A percentile compares a stretch with the other conserved stretches of the same genome.
phyloP scores from a whole-genome alignment of 306 rosid genomes.

The Hippophae tibetana region DNA sequence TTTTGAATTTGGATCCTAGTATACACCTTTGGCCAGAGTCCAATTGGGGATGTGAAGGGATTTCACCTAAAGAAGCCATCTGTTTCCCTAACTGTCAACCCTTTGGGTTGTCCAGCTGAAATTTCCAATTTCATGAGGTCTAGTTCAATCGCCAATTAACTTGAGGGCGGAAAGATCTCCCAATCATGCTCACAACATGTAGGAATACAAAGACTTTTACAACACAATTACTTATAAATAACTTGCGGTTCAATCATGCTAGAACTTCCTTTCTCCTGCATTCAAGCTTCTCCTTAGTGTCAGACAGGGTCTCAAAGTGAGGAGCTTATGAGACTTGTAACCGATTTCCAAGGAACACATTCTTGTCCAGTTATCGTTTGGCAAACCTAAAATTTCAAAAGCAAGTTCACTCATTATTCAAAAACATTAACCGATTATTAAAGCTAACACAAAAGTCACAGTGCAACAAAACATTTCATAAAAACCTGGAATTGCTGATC shows the following conservation, averaged over 20 bases:
- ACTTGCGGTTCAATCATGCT: too few species aligned
- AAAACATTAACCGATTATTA: background rate
- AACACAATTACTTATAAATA: too few species aligned
- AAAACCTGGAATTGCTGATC: conserved; percentile 73
- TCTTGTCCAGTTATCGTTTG: conserved; percentile 67
- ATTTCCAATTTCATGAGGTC: too few species aligned
- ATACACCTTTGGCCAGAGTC: conserved; percentile 20
- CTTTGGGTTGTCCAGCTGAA: too few species aligned
- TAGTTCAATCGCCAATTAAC: too few species aligned
- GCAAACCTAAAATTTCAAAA: conserved; percentile 58
- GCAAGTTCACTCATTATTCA: background rate
- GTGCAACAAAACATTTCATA: background rate
- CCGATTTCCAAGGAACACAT: conserved; percentile 71
- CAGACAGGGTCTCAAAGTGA: conserved; percentile 54
- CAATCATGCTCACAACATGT: background rate
- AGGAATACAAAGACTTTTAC: too few species aligned
- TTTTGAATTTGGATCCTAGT: conserved; percentile 16
- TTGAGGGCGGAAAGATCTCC: too few species aligned
- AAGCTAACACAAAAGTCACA: background rate
- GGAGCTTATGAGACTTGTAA: conserved; percentile 75
- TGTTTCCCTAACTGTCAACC: too few species aligned
- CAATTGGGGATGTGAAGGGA: conserved; percentile 17
- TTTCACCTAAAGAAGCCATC: background rate
- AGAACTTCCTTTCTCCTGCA: too few species aligned
- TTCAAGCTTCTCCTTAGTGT: conserved; percentile 75